These are phyloP conservation scores for Malus hybrid DNA, from an alignment of 331 rosid species.

Conservation along the genomic window DNA sequence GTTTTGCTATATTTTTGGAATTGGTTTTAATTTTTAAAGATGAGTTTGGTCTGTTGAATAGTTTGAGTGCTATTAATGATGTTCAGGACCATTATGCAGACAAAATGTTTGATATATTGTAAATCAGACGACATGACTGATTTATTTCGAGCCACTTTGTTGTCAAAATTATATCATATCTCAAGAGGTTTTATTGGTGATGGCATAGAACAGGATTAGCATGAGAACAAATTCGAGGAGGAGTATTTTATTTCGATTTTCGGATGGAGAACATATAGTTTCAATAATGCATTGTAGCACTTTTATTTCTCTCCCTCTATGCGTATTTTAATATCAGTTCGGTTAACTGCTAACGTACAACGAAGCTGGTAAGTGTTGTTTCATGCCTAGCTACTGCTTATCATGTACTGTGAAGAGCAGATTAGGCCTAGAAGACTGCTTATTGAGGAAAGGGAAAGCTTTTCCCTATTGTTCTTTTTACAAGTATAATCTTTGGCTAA, in stretches of 20 bases:
- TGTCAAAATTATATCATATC: not conserved
- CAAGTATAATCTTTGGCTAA: not conserved
- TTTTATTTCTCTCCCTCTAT: not conserved
- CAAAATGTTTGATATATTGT: not conserved
- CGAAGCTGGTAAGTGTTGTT: not conserved
- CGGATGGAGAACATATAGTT: not conserved
- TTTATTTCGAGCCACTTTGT: slow-evolving; percentile 1
- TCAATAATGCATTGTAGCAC: not conserved
- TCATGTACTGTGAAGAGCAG: not conserved
- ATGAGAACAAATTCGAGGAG: not conserved
- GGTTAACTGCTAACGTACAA: not conserved
- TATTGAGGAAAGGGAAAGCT: not conserved
- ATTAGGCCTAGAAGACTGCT: not conserved
- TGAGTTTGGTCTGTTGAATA: not conserved
- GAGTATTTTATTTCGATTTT: not conserved
- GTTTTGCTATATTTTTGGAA: not conserved
- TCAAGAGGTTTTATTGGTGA: not conserved
- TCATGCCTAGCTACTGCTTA: not conserved
- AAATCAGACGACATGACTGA: not conserved
- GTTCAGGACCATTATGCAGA: not conserved
- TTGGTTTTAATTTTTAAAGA: not conserved
- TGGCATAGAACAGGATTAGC: not conserved
- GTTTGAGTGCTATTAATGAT: not conserved
- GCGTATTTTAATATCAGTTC: not conserved
- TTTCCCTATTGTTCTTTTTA: not conserved